These are phyloP conservation scores for Pseudopyrenochaeta lycopersici DNA, from an alignment of 2,329 filamentous ascomycete genomes.

Conservation along the genomic window DNA sequence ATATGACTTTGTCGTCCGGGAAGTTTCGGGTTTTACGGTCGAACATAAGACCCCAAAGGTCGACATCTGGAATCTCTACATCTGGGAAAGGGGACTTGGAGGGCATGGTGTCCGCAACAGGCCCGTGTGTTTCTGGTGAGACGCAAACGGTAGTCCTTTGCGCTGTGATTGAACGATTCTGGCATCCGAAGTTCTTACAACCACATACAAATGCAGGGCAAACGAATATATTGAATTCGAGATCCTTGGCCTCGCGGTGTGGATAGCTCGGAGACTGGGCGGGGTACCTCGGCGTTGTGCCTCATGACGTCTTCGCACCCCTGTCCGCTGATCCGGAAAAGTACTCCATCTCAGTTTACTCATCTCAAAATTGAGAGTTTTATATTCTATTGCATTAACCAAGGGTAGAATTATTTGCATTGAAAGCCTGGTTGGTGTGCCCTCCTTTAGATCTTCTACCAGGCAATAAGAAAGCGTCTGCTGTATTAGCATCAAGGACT, in stretches of 20 bases:
- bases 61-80: constrained; percentile 27
- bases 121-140: neutral
- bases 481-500: too few species aligned
- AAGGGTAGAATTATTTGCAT: too few species aligned
- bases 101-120: constrained; percentile 17
- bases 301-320: neutral
- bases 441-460: too few species aligned
- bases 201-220: neutral
- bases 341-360: neutral
- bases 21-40: constrained; percentile 32
- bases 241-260: neutral
- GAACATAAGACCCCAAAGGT: constrained; percentile 35
- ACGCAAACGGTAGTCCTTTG: neutral
- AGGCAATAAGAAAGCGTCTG: too few species aligned
- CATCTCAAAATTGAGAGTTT: too few species aligned
- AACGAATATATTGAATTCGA: neutral
- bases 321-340: neutral
- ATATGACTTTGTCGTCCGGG: constrained; percentile 34
- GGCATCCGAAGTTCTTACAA: neutral
- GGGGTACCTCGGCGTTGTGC: constrained; percentile 8
- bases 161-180: neutral
- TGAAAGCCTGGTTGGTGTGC: too few species aligned
- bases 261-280: neutral
- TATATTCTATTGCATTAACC: too few species aligned
- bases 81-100: constrained; percentile 33